Percentiles rank a stretch among this genome's conserved stretches.
Conservation (phyloP, 148 eudicot genomes). For the Bassia scoparia region DNA sequence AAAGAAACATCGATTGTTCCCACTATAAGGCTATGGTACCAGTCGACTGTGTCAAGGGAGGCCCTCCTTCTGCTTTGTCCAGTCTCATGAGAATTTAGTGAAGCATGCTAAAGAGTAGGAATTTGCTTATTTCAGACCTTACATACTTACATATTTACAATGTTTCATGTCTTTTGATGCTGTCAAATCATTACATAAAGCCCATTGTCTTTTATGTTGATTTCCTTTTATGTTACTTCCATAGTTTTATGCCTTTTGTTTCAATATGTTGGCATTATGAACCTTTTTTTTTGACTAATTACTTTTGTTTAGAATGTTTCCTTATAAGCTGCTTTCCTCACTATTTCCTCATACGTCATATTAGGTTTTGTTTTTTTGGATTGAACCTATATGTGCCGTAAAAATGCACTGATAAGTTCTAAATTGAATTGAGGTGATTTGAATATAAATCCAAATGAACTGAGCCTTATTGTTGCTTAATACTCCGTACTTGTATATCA, state of each 20-base stretch:
- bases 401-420: too few relatives aligned
- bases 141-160: too few relatives aligned
- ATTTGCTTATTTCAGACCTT: constrained; percentile 1
- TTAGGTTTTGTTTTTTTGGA: too few relatives aligned
- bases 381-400: too few relatives aligned
- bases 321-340: constrained; percentile 1
- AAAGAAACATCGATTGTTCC: too few relatives aligned
- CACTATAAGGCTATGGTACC: neutral
- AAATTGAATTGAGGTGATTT: too few relatives aligned
- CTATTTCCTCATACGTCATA: too few relatives aligned
- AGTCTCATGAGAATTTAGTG: constrained; percentile 19
- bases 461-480: neutral
- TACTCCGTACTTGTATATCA: neutral
- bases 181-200: constrained; percentile 11
- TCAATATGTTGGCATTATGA: constrained; percentile 1
- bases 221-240: constrained; percentile 10
- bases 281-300: neutral
- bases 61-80: constrained; percentile 1
- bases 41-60: neutral
- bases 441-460: too few relatives aligned
- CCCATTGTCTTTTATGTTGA: neutral
- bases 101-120: constrained; percentile 6
- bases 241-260: neutral
- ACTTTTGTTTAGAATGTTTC: neutral
- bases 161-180: constrained; percentile 5